A percentile compares a stretch with the other conserved stretches of the same genome.
Conservation (phyloP, 2,329 filamentous ascomycete species). For the Cladosporium cucumerinum region DNA sequence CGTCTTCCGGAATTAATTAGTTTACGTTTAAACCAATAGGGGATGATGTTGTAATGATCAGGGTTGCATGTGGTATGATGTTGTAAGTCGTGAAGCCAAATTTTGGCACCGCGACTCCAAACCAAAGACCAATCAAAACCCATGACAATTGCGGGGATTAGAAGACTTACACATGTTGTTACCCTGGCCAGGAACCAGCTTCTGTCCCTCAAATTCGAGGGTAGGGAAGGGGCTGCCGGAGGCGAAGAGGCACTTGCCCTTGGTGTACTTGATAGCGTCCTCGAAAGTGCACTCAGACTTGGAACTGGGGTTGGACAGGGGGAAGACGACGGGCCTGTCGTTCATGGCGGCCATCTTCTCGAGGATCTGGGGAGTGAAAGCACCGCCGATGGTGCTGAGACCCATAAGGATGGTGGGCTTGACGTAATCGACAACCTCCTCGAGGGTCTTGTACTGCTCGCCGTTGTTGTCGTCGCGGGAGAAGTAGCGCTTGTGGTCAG, state of each 20-base stretch:
- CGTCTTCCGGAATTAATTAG: slow-evolving; percentile 33
- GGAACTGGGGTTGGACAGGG: slow-evolving; percentile 89
- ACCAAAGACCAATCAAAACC: background rate
- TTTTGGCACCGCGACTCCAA: background rate
- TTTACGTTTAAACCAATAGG: background rate
- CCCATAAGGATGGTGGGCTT: slow-evolving; percentile 93
- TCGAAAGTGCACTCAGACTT: slow-evolving; percentile 98
- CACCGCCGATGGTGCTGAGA: slow-evolving; percentile 87
- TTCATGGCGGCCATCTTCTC: slow-evolving; percentile 59
- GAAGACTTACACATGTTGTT: slow-evolving; percentile 56
- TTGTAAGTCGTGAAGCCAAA: background rate
- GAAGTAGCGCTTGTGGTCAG: slow-evolving; percentile 75
- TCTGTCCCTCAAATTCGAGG: slow-evolving; percentile 48
- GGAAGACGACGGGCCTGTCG: slow-evolving; percentile 74
- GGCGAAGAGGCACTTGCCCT: slow-evolving; percentile 88
- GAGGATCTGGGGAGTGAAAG: slow-evolving; percentile 86
- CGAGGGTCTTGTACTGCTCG: slow-evolving; percentile 69
- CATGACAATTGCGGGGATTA: background rate
- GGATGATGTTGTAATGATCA: background rate
- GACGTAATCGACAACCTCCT: slow-evolving; percentile 90
- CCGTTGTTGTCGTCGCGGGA: slow-evolving; percentile 63
- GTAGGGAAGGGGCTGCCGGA: slow-evolving; percentile 89
- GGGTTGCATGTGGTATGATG: background rate
- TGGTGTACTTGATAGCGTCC: slow-evolving; percentile 84
- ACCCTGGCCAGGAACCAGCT: slow-evolving; percentile 56